Evolutionary conservation across 169 alveolate species (phyloP), one percentile per base, ranked within the genome.

Genomic region (Cryptosporidium canis): DNA sequence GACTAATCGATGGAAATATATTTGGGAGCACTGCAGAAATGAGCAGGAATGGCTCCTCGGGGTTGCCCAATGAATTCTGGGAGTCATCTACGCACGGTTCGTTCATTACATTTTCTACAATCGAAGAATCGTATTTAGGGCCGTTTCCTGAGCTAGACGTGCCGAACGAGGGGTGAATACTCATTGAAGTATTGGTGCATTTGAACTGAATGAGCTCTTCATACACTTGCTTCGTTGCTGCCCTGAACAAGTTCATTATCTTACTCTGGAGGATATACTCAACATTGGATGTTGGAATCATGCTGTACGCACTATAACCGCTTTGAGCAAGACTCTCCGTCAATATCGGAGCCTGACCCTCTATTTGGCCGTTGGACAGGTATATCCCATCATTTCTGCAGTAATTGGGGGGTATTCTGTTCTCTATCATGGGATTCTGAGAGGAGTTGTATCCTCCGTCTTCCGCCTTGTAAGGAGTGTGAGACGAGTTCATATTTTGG

Each of bases 31-130:
- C 90, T 3, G 90, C 85, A 6, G 94, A 85, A 18, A 91, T 91
- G 35, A 90, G 83, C 66, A 91, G 85, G 53, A 83, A 85, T 2
- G 94, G 94, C 35, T 91, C 94, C 55, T 91, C 94, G 6, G 58
- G 18, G 37, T 29, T 48, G 29, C 39, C 8, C 5, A 61, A 11
- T 37, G 27, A 18, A 18, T 16, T 29, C 24, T 16, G 2, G 21
- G 64, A 27, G 0, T 16, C 41, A 18, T 56, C 72, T 35, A 61
- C 85, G 31, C 65, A 58, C 9, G 91, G 67, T 27, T 85, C 91
- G 27, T 58, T 85, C 68, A 85, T 83, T 2, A 83, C 71, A 71
- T 77, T 91, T 1, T 91, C 94, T 24, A 77, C 87, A 14, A 77
- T 61, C 12, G 77, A n/a, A 56, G 87, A 77, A 35, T 77, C 87